Base-by-base conservation (phyloP, 441 rosid species). In the Populus hybrid region DNA sequence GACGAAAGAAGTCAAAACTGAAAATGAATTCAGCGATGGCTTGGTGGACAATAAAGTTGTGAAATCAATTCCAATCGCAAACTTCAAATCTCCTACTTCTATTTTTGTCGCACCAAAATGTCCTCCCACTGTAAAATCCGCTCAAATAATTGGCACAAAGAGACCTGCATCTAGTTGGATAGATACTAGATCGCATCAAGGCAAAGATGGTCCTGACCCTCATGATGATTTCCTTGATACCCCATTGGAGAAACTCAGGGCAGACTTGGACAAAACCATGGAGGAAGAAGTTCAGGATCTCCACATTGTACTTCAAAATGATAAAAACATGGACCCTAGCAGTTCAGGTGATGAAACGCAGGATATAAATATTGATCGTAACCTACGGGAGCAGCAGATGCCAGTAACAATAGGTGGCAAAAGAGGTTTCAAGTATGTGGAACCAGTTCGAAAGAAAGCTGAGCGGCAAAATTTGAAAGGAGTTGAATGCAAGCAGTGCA, bases 151-250 rank as follows among this genome's bases (percentile, higher is more conserved):
- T 12, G 93, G 99, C 59, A 74, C 63, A 80, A 95, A 93, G 88
- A 85, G 93, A 63, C 82, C 87, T 71, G 90, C 91, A 72, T 86
- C 97, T 38, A 82, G 81, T 79, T 93, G 98, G 98, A 88, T 94
- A 81, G 94, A 87, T 11, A 93, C 97, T 21, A 87, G 97, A 84
- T 85, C 94, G 36, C 88, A 74, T 66, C 91, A 89, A 74, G 68
- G 82, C 40, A 87, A 77, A 68, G 84, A 85, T 74, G 96, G 95
- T 23, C 78, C 81, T 11, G 97, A 95, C 70, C 94, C 91, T 79
- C 97, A 91, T 78, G 98, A 92, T 85, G 98, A 96, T 86, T 96
- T 96, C 84, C 93, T 96, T 61, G 84, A 89, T 81, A 93, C 98
- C 75, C 98, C 98, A 10, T 80, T 91, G 24, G 96, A 93, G 82